Conservation (phyloP, 1,284 basidiomycete species). For the Uromyces viciae-fabae region DNA sequence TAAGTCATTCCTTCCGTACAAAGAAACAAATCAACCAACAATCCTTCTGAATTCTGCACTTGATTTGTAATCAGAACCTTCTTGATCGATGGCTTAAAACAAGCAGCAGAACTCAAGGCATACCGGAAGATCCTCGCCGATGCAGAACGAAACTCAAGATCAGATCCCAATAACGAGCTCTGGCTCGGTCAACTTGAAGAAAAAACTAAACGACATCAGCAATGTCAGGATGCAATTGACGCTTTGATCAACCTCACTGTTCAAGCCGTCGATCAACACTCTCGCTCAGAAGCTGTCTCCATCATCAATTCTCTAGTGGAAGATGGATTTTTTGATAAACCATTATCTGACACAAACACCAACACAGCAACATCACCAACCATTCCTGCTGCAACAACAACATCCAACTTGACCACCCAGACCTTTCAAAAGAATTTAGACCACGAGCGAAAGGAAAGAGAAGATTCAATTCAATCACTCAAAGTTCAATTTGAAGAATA, state of each 20-base stretch:
- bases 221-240: background rate
- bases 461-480: background rate
- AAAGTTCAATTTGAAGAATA: conserved; percentile 2
- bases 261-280: conserved; percentile 5
- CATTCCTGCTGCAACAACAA: background rate
- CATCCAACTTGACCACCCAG: background rate
- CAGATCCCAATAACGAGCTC: conserved; percentile 11
- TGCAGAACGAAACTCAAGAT: background rate
- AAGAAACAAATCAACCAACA: background rate
- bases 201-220: background rate
- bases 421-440: conserved; percentile 17
- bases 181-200: conserved; percentile 17
- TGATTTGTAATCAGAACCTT: background rate
- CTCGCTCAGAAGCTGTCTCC: background rate
- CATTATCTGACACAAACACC: background rate
- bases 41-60: background rate
- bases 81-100: conserved; percentile 8
- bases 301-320: conserved; percentile 8
- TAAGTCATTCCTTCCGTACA: background rate
- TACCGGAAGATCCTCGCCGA: conserved; percentile 20
- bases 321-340: conserved; percentile 23
- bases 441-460: conserved; percentile 27
- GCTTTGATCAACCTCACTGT: background rate
- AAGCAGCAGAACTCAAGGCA: conserved; percentile 11
- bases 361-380: background rate